Base-by-base conservation (phyloP, 345 rosid genomes). In the Alliaria petiolata region DNA sequence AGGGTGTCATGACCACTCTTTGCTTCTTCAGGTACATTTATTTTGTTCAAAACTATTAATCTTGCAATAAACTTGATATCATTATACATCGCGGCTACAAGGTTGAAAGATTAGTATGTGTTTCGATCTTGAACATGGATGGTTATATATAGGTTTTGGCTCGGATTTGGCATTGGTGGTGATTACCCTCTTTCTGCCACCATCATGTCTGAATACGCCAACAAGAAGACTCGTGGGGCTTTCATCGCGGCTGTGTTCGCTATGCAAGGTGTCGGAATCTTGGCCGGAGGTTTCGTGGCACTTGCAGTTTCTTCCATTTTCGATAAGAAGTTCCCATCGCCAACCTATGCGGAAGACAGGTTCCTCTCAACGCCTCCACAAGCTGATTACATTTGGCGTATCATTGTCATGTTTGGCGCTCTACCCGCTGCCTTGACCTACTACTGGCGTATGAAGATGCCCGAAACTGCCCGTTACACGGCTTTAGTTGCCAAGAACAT, bases 151-250 rank as follows among this genome's bases (percentile, higher is more conserved):
- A 72, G 93, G 64, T 87, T 89, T 60, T 87, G 93, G 92, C 74
- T 87, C 0, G 91, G 92, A 36, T 86, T 89, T 4, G 97, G 95
- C 3, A 83, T 91, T 8, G 95, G 97, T 0, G 95, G 97, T 7
- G 97, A 91, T 50, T 91, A 91, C 50, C 97, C 95, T 31, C 89
- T 89, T 39, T 91, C 95, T 0, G 91, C 95, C 35, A 83, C 90
- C 0, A 89, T 87, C 45, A 91, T 91, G 89, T 85, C 95, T 8
- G 97, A 86, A 55, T 88, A 90, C 19, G 89, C 92, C 1, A 85
- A 88, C 63, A 88, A 88, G 79, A 88, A 71, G 83, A 90, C 97
- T 4, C 85, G 92, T 16, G 95, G 97, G 0, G 87, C 97, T 22
- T 90, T 88, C 58, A 86, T 88, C 25, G 92, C 89, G 0, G 92